Conservation (phyloP, 2,329 filamentous ascomycete genomes). For the Ceratocystis ficicola region DNA sequence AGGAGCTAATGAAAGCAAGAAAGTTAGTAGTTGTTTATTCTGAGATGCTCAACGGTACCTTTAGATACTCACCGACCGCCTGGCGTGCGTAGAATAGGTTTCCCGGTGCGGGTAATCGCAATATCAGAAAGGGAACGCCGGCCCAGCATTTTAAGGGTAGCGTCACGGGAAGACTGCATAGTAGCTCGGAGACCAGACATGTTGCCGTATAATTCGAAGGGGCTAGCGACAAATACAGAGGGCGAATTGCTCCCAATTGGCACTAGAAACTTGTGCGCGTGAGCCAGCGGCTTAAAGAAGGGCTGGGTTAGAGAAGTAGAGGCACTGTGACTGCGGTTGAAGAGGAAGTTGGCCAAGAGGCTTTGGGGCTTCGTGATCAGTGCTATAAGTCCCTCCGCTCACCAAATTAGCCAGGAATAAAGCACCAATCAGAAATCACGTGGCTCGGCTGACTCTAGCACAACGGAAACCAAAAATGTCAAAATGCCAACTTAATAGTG, state of each 20-base stretch:
- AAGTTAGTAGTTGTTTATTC: slow-evolving; percentile 26
- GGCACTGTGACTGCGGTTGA: not conserved
- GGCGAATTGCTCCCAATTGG: not conserved
- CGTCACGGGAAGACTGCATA: slow-evolving; percentile 41
- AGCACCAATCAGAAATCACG: slow-evolving; percentile 13
- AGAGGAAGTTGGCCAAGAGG: not conserved
- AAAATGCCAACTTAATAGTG: not conserved
- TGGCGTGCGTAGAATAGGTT: slow-evolving; percentile 78
- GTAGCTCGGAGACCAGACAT: slow-evolving; percentile 47
- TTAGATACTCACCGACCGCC: slow-evolving; percentile 64
- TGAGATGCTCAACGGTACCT: not conserved
- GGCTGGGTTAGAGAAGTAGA: not conserved
- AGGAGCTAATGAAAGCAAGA: slow-evolving; percentile 48
- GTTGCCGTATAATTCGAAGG: slow-evolving; percentile 24
- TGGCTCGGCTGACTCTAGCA: slow-evolving; percentile 16
- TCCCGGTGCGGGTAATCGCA: slow-evolving; percentile 86
- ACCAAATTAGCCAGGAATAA: not conserved
- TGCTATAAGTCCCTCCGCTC: slow-evolving; percentile 8
- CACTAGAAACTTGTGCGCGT: not conserved
- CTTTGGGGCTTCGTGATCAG: slow-evolving; percentile 3
- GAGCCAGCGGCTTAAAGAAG: not conserved
- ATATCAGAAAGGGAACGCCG: slow-evolving; percentile 62
- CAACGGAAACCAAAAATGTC: slow-evolving; percentile 9
- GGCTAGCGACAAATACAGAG: not conserved
- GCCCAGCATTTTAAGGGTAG: slow-evolving; percentile 35